Evolutionary conservation across 2,329 filamentous ascomycete species (phyloP), one percentile per base, ranked within the genome.

Genomic region (Claviceps lovelessii): DNA sequence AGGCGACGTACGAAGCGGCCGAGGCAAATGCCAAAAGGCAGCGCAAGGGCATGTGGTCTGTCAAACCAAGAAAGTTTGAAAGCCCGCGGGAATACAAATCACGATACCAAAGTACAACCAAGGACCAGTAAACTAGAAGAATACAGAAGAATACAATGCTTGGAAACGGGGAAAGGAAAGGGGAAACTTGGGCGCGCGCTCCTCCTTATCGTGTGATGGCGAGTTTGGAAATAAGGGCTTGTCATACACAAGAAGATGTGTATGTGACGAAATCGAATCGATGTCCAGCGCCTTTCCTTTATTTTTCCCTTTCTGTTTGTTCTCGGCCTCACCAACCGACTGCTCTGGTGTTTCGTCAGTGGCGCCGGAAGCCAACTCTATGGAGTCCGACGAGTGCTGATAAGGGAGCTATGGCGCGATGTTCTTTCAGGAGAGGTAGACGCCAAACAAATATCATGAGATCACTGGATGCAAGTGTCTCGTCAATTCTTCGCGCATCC

Each of bases 21-120:
- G 84, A 90, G 70, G 76, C 74, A 49, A 74, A 73, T 67, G 87
- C 88, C 4, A 88, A 82, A 72, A 72, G 65, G 58, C 78, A 76
- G 64, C 79, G 79, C 58, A 74, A 73, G 61, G 88, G 88, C 0
- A 80, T 97, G 73, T 97, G 93, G 93, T 76, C 78, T 50, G 76
- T 78, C 37, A 79, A 80, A 57, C 72, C 72, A 64, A 76, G 75
- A 59, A 70, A 76, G 57, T 84, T 84, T 65, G 90, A 96, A 73
- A 95, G 84, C 67, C 93, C 93, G 9, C 80, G 90, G 61, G 85
- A 88, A 57, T 98, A 88, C 71, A 98, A 98, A 75, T 84, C 68
- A 31, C 67, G 62, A 52, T 67, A 65, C 64, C 64, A 64, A 54
- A 58, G 52, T 58, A 49, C 52, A 57, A 42, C 46, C 57, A 52